Conservation (phyloP, 768 basidiomycete species). For the Chalciporus chontae region DNA sequence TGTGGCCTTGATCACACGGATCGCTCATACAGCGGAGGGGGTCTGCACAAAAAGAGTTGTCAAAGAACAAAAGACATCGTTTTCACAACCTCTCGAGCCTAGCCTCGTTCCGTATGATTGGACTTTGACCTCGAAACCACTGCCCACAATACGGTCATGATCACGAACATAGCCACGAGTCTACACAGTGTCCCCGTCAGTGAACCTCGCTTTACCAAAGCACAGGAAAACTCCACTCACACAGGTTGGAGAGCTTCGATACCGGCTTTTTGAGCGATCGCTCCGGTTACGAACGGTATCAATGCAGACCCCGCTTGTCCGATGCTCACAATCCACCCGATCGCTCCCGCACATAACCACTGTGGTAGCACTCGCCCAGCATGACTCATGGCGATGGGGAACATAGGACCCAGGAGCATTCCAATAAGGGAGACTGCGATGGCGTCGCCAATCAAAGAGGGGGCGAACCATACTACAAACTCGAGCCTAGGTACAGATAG, state of each 20-base stretch:
- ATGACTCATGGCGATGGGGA: conserved; percentile 58
- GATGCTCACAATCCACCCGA: conserved; percentile 61
- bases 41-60: no score
- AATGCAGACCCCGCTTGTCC: conserved; percentile 68
- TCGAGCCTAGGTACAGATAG: conserved; percentile 38
- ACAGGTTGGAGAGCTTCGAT: conserved; percentile 36
- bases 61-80: no score
- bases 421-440: conserved; percentile 54
- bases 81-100: no score
- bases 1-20: no score
- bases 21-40: no score
- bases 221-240: conserved; percentile 2
- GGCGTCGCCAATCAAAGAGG: conserved; percentile 47
- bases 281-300: conserved; percentile 69
- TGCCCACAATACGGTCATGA: conserved; percentile 36
- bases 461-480: conserved; percentile 52
- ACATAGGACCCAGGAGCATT: conserved; percentile 45
- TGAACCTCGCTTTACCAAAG: not conserved
- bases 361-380: conserved; percentile 61
- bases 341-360: conserved; percentile 57
- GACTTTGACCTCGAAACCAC: conserved; percentile 26
- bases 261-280: conserved; percentile 56
- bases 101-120: conserved; percentile 14
- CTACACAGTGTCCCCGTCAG: not conserved
- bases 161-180: conserved; percentile 34